Base-by-base conservation (phyloP, 495 filamentous ascomycete genomes). In the Penicillium argentinense region DNA sequence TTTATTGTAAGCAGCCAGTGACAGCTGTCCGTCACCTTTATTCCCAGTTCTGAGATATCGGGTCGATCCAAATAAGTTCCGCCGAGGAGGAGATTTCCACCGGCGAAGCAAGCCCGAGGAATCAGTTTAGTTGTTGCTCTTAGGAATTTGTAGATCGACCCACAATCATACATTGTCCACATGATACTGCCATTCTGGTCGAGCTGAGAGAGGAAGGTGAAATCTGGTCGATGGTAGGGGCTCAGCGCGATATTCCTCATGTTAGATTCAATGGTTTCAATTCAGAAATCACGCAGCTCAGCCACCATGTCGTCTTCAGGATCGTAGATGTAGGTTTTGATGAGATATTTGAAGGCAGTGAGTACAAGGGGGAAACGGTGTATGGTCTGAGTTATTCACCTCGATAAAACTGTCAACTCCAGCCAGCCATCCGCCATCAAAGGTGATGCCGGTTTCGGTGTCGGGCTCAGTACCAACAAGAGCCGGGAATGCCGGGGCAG, bases 11-110 rank as follows among this genome's bases (percentile, higher is more conserved):
- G 42, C 0, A 84, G 85, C 9, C 74, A 76, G 57, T 80, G 79
- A 64, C 86, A 92, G n/a, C 77, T 78, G 21, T 80, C 71, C 1
- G 84, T 78, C n/a, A 90, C 78, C 1, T 72, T 60, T 5, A 91
- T 69, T 1, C 88, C 88, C 46, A 88, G 85, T 25, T 83, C 63
- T 26, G 76, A 68, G 56, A 87, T 87, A 2, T 78, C 64, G 26
- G 77, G 64, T 16, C 70, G 56, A 14, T 71, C 62, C 12, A 90
- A 78, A 3, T 80, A 80, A 0, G 81, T 66, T 2, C 86, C 87
- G 17, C 85, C 87, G n/a, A 91, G 78, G 39, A 91, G 82, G 62
- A 92, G 85, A 59, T 84, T 89, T 5, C 88, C 88, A 14, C 84
- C 87, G 42, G 80, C 75, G 59, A 92, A 92, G 63, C 87, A 89